Evolutionary conservation across 2,329 filamentous ascomycete genomes (phyloP).

Genomic region (Acephala macrosclerotiorum): DNA sequence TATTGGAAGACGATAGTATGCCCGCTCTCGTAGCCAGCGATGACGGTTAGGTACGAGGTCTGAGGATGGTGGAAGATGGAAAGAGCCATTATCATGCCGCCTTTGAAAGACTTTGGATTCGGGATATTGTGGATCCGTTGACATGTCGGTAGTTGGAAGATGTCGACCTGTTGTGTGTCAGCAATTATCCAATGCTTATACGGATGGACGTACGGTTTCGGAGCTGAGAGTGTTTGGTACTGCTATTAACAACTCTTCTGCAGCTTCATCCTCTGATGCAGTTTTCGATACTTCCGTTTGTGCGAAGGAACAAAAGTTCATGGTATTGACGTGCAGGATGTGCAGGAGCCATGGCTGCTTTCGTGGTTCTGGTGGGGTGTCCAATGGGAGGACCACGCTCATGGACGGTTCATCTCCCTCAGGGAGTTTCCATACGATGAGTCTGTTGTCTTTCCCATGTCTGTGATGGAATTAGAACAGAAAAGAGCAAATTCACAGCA

Average conservation of each 20-base stretch:
- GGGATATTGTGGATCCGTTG: constrained; percentile 67
- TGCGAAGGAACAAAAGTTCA: constrained; percentile 93
- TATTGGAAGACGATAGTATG: constrained; percentile 68
- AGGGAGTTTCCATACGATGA: constrained; percentile 83
- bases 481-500: not conserved
- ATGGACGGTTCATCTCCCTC: constrained; percentile 66
- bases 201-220: constrained; percentile 62
- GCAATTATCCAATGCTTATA: constrained; percentile 6
- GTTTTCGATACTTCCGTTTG: constrained; percentile 36
- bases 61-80: constrained; percentile 59
- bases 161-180: constrained; percentile 64
- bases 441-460: constrained; percentile 87
- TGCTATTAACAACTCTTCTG: constrained; percentile 69
- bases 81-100: constrained; percentile 91
- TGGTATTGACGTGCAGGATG: constrained; percentile 83
- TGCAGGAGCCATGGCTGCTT: constrained; percentile 86
- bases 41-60: constrained; percentile 62
- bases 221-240: constrained; percentile 81
- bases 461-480: constrained; percentile 54
- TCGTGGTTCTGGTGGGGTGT: constrained; percentile 56
- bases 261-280: constrained; percentile 36
- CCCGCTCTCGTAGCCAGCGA: constrained; percentile 88
- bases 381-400: constrained; percentile 75
- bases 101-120: constrained; percentile 51
- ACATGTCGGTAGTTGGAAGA: constrained; percentile 83